These are phyloP conservation scores for Przewalskia tangutica DNA, from an alignment of 257 asterid genomes.

Conservation along the genomic window DNA sequence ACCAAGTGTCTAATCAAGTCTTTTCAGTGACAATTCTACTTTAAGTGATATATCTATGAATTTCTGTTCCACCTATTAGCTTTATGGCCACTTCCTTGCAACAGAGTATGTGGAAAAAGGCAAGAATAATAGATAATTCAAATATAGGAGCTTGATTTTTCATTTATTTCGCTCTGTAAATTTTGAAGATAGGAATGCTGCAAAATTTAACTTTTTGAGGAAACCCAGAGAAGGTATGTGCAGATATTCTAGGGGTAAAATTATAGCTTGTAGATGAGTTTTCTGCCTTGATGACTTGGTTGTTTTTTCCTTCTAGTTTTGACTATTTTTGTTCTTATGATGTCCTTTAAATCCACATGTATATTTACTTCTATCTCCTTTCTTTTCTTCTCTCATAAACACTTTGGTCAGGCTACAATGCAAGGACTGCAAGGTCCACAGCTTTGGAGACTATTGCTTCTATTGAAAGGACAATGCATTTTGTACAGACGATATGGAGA, in stretches of 20 bases:
- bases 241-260: background rate
- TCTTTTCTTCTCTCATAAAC: background rate
- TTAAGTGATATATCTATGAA: background rate
- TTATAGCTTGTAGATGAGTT: background rate
- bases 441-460: constrained; percentile 81
- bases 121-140: too few relatives aligned
- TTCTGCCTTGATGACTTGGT: too few relatives aligned
- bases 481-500: constrained; percentile 77
- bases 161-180: background rate
- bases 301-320: background rate
- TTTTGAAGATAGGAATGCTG: background rate
- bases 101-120: too few relatives aligned
- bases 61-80: background rate
- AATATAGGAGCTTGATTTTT: background rate
- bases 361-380: background rate
- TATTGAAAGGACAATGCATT: constrained; percentile 93
- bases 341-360: background rate
- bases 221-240: background rate
- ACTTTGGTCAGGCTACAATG: constrained; percentile 61
- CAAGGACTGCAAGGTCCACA: constrained; percentile 99
- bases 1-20: background rate
- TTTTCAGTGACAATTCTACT: background rate
- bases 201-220: background rate
- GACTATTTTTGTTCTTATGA: background rate
- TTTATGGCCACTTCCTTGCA: too few relatives aligned